A percentile compares a stretch with the other conserved stretches of the same genome.
Evolutionary conservation across 805 yeast genomes (phyloP).

Genomic region (Priceomyces melissophilus): DNA sequence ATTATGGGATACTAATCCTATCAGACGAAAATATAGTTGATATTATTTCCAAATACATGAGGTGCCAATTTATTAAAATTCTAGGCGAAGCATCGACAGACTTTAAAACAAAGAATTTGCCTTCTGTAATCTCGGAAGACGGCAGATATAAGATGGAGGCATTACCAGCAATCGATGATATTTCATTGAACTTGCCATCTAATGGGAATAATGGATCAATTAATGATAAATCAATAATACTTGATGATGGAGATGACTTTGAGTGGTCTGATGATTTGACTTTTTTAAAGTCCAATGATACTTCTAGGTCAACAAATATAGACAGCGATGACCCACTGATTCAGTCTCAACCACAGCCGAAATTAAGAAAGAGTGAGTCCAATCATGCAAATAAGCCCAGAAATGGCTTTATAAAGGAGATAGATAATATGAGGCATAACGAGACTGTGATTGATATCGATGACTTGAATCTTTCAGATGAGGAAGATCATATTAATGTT

Average conservation of each 20-base stretch:
- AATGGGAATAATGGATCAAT: conserved; percentile 1
- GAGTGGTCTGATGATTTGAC: conserved; percentile 14
- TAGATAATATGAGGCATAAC: conserved; percentile 29
- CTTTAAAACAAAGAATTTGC: no score
- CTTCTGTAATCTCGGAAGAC: no score
- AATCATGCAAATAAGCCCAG: conserved; percentile 2
- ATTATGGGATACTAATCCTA: conserved; percentile 22
- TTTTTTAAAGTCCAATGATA: conserved; percentile 21
- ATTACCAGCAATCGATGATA: background rate
- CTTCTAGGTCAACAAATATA: conserved; percentile 16
- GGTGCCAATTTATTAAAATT: conserved; percentile 11
- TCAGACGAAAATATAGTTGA: conserved; percentile 24
- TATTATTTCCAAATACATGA: conserved; percentile 27
- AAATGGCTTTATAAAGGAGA: conserved; percentile 19
- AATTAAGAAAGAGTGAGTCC: background rate
- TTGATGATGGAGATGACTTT: conserved; percentile 15
- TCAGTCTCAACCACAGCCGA: background rate
- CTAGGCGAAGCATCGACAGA: background rate
- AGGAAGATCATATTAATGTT: background rate
- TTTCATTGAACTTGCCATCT: no score
- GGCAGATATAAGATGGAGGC: background rate
- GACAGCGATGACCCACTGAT: conserved; percentile 9
- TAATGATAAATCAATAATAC: conserved; percentile 10
- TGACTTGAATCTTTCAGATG: conserved; percentile 1
- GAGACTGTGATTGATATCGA: conserved; percentile 12